Evolutionary conservation across 352 stramenopile species (phyloP), one percentile per base, ranked within the genome.

Genomic region (Pythium rhizo-oryzae): DNA sequence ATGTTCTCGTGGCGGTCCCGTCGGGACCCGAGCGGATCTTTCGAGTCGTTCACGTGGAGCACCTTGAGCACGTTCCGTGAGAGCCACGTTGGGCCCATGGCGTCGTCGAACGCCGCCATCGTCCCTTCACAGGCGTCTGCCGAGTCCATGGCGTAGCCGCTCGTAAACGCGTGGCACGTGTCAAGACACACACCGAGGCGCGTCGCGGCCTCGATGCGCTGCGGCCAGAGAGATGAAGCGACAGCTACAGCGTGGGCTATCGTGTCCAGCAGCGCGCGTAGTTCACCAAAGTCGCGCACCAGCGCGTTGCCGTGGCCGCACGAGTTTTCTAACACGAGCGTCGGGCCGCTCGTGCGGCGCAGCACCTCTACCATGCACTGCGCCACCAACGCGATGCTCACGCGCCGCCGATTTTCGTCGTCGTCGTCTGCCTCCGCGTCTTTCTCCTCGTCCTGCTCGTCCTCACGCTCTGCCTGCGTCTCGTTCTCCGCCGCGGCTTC

Each of bases 1-100:
- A 86, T 81, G 65, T 80, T 82, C 19, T 71, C 78, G 56, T 82
- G 78, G 30, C 77, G 76, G 39, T 84, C 76, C 0, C 49, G 57
- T 37, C 65, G 65, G 9, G 76, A 80, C 13, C 67, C 74, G 11
- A 67, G 62, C 0, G 39, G 37, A 13, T 71, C 67, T 30, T 75
- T 78, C 4, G 76, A 80, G 52, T 84, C 78, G 62, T 86, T 86
- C 51, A 86, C 47, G 55, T 86, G 74, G 43, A 86, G 35, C n/a
- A 78, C 71, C 50, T 82, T 82, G 47, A 86, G 67, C 18, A 69
- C 66, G 4, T 73, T 15, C 0, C 23, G 30, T 18, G 49, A 12
- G 35, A 23, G n/a, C 74, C 77, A 83, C n/a, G 57, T 8, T 0
- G 58, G 12, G 1, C 75, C 67, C 58, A 85, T 72, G 6, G 39